phyloP scores from a whole-genome alignment of 2,329 filamentous ascomycete genomes.

The Simplicillium aogashimaense region DNA sequence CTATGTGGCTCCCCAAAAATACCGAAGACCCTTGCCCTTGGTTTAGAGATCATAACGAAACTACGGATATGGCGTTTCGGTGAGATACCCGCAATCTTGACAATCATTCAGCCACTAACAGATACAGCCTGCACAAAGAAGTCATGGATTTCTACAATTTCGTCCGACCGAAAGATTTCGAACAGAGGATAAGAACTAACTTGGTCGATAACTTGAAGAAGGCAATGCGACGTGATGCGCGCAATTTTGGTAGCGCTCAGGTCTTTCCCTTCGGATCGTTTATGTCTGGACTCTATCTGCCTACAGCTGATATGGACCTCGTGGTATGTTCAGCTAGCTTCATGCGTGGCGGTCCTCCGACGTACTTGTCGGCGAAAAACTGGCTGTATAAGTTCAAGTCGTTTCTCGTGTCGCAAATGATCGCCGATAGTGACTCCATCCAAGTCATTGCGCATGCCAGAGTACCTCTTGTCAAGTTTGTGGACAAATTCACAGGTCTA shows the following conservation, averaged over 20 bases:
- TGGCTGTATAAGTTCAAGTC: conserved; percentile 53
- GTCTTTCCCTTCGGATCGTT: conserved; percentile 86
- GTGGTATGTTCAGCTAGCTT: conserved; percentile 61
- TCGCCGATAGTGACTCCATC: conserved; percentile 50
- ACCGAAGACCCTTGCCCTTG: conserved; percentile 50
- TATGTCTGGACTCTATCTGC: conserved; percentile 64
- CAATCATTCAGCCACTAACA: no score
- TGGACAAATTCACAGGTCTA: conserved; percentile 66
- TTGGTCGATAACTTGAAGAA: conserved; percentile 60
- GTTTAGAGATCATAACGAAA: conserved; percentile 45
- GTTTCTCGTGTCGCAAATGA: conserved; percentile 43
- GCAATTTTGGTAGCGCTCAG: conserved; percentile 48
- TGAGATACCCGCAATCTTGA: no score
- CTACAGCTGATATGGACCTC: conserved; percentile 84
- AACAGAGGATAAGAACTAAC: conserved; percentile 63
- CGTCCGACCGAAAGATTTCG: conserved; percentile 66
- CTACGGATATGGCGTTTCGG: conserved; percentile 36
- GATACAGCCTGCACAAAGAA: conserved; percentile 70
- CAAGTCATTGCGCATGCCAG: conserved; percentile 66
- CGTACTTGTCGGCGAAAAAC: conserved; percentile 38
- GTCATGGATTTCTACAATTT: conserved; percentile 82
- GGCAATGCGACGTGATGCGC: conserved; percentile 39
- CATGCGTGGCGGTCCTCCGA: conserved; percentile 38
- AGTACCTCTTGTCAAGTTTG: conserved; percentile 87
- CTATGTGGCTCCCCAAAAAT: conserved; percentile 38